phyloP scores from a whole-genome alignment of 805 yeast species.

The Ascoidea rubescens region DNA sequence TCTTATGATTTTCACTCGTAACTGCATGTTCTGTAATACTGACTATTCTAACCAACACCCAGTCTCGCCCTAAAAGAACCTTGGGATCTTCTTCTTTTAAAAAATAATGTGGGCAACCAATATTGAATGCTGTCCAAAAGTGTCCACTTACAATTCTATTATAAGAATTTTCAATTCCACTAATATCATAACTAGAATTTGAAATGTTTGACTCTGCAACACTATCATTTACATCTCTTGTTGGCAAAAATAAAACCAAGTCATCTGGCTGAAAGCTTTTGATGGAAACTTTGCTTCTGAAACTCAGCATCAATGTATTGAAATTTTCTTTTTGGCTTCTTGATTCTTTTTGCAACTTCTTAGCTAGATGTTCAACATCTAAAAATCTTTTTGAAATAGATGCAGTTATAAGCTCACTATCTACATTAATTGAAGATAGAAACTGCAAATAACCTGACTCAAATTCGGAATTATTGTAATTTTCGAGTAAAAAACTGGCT shows the following conservation, averaged over 20 bases:
- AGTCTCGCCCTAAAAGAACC: slow-evolving; percentile 41
- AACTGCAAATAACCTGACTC: slow-evolving; percentile 15
- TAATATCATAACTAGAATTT: slow-evolving; percentile 1
- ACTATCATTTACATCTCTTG: slow-evolving; percentile 32
- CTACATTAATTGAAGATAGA: slow-evolving; percentile 10
- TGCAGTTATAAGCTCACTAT: slow-evolving; percentile 18
- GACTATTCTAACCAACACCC: slow-evolving; percentile 66
- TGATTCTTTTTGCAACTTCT: slow-evolving; percentile 67
- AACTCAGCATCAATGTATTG: slow-evolving; percentile 16
- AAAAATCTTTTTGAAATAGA: slow-evolving; percentile 61
- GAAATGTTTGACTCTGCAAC: slow-evolving; percentile 1
- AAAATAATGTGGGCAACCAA: slow-evolving; percentile 77
- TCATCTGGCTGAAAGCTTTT: slow-evolving; percentile 59
- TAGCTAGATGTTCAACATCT: slow-evolving; percentile 84
- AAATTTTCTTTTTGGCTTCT: slow-evolving; percentile 25
- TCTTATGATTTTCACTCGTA: slow-evolving; percentile 25
- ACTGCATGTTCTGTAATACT: slow-evolving; percentile 42
- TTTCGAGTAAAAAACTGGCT: slow-evolving; percentile 3
- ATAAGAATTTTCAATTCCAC: slow-evolving; percentile 9
- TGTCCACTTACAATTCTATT: slow-evolving; percentile 16
- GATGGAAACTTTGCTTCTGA: slow-evolving; percentile 46
- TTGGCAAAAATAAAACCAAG: slow-evolving; percentile 74
- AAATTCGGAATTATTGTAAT: slow-evolving; percentile 13
- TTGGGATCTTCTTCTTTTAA: slow-evolving; percentile 27
- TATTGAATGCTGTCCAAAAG: slow-evolving; percentile 93